Percentiles rank a stretch among this genome's conserved stretches.
phyloP scores from a whole-genome alignment of 768 basidiomycete species.

The Hortiboletus flavorubellus region DNA sequence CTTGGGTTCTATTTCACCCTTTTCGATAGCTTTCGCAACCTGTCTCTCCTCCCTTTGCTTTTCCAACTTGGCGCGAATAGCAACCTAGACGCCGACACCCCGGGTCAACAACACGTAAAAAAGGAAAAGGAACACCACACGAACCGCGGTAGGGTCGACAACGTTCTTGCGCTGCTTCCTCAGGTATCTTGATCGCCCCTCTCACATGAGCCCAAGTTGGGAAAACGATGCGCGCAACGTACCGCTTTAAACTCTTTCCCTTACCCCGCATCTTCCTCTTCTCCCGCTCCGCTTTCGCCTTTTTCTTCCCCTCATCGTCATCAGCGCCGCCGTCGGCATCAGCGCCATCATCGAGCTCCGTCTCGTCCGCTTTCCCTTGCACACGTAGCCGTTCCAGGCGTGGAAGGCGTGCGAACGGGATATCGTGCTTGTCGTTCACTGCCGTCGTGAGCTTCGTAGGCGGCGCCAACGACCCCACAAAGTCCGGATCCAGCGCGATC shows the following conservation, averaged over 20 bases:
- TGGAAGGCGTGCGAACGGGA: constrained; percentile 69
- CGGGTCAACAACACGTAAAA: not conserved
- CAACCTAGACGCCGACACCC: constrained; percentile 35
- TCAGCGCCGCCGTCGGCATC: constrained; percentile 40
- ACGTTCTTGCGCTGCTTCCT: constrained; percentile 95
- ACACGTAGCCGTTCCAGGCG: constrained; percentile 63
- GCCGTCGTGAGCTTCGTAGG: constrained; percentile 56
- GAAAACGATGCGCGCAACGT: constrained; percentile 1
- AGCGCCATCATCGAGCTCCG: constrained; percentile 40
- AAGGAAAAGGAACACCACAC: constrained; percentile 15
- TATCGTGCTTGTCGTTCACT: constrained; percentile 41
- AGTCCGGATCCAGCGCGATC: constrained; percentile 79
- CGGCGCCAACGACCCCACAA: constrained; percentile 67
- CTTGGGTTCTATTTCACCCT: constrained; percentile 27
- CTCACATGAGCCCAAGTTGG: not conserved
- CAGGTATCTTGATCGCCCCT: constrained; percentile 45
- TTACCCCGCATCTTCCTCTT: constrained; percentile 86
- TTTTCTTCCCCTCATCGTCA: constrained; percentile 30
- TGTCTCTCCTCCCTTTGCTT: constrained; percentile 50
- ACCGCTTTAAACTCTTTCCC: constrained; percentile 81
- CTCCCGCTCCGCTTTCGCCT: constrained; percentile 37
- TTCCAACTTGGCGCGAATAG: constrained; percentile 64
- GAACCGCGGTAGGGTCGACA: constrained; percentile 74
- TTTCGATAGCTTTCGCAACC: constrained; percentile 33
- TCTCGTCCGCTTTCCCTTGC: constrained; percentile 71